phyloP scores from a whole-genome alignment of 805 yeast species.

The Zygosaccharomyces pseudorouxii region DNA sequence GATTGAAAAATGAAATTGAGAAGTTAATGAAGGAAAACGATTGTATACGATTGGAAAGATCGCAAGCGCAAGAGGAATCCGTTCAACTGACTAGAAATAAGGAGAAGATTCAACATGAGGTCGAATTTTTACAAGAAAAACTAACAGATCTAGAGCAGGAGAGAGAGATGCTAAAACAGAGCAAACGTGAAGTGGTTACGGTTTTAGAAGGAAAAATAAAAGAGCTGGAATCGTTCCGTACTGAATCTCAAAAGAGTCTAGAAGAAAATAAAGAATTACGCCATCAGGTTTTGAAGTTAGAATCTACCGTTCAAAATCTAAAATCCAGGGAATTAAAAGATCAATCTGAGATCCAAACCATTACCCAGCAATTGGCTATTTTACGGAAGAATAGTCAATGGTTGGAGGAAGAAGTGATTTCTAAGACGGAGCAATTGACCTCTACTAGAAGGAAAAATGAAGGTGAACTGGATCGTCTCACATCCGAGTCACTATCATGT shows the following conservation, averaged over 20 bases:
- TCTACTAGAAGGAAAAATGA: slow-evolving; percentile 35
- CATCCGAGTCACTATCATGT: slow-evolving; percentile 32
- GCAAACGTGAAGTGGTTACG: slow-evolving; percentile 25
- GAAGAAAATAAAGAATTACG: slow-evolving; percentile 38
- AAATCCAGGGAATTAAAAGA: slow-evolving; percentile 29
- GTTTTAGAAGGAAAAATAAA: slow-evolving; percentile 30
- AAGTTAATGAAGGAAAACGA: slow-evolving; percentile 23
- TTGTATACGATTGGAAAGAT: slow-evolving; percentile 21
- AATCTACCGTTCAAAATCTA: slow-evolving; percentile 33
- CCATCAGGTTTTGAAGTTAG: slow-evolving; percentile 39
- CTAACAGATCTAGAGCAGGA: slow-evolving; percentile 12
- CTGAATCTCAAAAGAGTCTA: slow-evolving; percentile 18
- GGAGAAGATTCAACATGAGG: slow-evolving; percentile 8
- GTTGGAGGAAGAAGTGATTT: slow-evolving; percentile 19
- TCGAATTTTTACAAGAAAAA: slow-evolving; percentile 7
- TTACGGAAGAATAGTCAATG: slow-evolving; percentile 33
- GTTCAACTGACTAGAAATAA: slow-evolving; percentile 16
- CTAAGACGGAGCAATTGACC: slow-evolving; percentile 10
- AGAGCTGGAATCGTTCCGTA: slow-evolving; percentile 22
- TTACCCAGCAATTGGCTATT: slow-evolving; percentile 36
- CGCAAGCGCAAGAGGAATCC: slow-evolving; percentile 21
- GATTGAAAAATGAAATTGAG: slow-evolving; percentile 31
- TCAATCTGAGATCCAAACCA: slow-evolving; percentile 36
- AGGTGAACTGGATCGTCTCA: slow-evolving; percentile 59
- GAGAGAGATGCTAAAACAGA: slow-evolving; percentile 16